Evolutionary conservation across 371 early-diverging fungal species (phyloP).

Genomic region (Actinomortierella wolfii): DNA sequence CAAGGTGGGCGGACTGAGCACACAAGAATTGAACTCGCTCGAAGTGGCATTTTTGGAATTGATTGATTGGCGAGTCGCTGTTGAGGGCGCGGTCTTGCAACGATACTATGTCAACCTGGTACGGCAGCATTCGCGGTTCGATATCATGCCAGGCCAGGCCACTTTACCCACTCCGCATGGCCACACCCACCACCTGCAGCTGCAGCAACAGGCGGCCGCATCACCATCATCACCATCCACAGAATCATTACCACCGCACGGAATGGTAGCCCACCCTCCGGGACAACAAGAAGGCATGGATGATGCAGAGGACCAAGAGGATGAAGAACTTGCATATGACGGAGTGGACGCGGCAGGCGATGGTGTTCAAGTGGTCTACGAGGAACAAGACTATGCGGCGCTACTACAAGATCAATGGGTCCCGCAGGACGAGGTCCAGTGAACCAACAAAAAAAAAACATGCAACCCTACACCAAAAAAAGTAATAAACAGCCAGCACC

Average conservation of each 20-base stretch:
- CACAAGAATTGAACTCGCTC: slow-evolving; percentile 92
- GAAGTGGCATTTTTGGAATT: slow-evolving; percentile 90
- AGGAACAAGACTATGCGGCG: slow-evolving; percentile 33
- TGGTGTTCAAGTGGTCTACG: too few species aligned
- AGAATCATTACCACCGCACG: not conserved
- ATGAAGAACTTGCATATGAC: slow-evolving; percentile 15
- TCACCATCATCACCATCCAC: slow-evolving; percentile 11
- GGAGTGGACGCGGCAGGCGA: slow-evolving; percentile 13
- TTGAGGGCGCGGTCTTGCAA: slow-evolving; percentile 76
- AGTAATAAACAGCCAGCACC: too few species aligned
- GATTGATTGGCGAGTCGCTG: slow-evolving; percentile 89
- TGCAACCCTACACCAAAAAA: too few species aligned
- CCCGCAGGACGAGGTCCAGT: slow-evolving; percentile 6
- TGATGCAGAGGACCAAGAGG: slow-evolving; percentile 17
- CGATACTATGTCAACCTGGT: slow-evolving; percentile 86
- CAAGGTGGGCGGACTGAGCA: slow-evolving; percentile 92
- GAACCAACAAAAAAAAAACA: too few species aligned
- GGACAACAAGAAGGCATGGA: slow-evolving; percentile 12
- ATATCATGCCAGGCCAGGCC: slow-evolving; percentile 11
- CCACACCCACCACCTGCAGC: too few species aligned
- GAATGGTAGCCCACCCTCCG: slow-evolving; percentile 4
- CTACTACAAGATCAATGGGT: slow-evolving; percentile 44
- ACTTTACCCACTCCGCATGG: too few species aligned
- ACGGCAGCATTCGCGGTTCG: slow-evolving; percentile 65
- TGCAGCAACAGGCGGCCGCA: too few species aligned